Evolutionary conservation across 106 monocot species (phyloP).

Genomic region (Phalaenopsis equestris): DNA sequence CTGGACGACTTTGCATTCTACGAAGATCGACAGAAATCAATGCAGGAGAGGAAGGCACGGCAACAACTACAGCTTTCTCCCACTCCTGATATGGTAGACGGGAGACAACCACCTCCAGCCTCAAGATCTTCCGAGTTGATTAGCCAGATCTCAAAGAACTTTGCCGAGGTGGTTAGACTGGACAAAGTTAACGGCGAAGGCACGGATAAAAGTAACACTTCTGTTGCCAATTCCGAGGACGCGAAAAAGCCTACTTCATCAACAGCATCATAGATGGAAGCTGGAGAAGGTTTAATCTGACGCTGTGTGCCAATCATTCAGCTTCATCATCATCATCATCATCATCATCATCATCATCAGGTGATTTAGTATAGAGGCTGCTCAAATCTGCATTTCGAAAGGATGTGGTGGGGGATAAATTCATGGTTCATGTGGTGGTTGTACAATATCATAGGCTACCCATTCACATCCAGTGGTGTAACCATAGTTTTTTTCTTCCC

Average conservation of each 20-base stretch:
- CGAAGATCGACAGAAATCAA: conserved; percentile 75
- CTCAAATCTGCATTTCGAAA: conserved; percentile 1
- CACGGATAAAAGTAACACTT: conserved; percentile 12
- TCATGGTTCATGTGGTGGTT: neutral
- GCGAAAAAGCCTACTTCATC: neutral
- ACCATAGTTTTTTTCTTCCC: neutral
- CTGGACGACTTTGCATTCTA: conserved; percentile 91
- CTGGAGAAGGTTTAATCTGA: neutral
- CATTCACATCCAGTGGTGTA: neutral
- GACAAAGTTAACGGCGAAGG: conserved; percentile 36
- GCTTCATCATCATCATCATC: neutral
- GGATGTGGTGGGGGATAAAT: neutral
- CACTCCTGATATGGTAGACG: neutral
- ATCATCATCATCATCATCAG: neutral
- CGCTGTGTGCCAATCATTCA: neutral
- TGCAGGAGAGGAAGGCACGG: conserved; percentile 62
- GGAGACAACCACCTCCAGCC: neutral
- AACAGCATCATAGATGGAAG: neutral
- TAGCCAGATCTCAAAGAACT: conserved; percentile 54
- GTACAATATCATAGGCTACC: conserved; percentile 7
- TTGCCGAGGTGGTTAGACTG: conserved; percentile 40
- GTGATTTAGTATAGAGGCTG: neutral
- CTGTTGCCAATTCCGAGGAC: conserved; percentile 21
- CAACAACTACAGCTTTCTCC: conserved; percentile 17
- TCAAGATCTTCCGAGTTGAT: conserved; percentile 27